Evolutionary conservation across 257 asterid species (phyloP).

Genomic region (Nicotiana attenuata): DNA sequence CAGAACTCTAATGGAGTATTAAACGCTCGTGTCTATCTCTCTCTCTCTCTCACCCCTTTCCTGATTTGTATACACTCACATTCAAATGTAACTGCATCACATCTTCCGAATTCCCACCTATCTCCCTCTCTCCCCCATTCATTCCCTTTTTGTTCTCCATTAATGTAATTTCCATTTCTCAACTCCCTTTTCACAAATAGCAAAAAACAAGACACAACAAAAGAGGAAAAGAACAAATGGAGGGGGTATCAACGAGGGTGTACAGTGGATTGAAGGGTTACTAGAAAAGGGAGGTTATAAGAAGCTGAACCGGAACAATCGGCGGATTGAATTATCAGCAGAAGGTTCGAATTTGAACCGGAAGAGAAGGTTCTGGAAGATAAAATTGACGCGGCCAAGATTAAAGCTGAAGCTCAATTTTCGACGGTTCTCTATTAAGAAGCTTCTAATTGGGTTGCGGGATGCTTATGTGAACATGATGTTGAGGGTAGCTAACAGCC

Average conservation of each 20-base stretch:
- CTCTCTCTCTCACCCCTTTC: too few species aligned
- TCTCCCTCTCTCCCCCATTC: neutral
- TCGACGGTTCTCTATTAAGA: slow-evolving; percentile 25
- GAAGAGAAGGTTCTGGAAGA: slow-evolving; percentile 26
- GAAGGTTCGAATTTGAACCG: slow-evolving; percentile 1
- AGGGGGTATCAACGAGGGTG: slow-evolving; percentile 13
- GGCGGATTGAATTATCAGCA: neutral
- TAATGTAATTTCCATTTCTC: neutral
- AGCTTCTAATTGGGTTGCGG: slow-evolving; percentile 21
- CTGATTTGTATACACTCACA: neutral
- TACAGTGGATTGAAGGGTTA: slow-evolving; percentile 24
- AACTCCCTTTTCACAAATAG: neutral
- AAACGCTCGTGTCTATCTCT: too few species aligned
- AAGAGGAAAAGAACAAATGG: slow-evolving; percentile 8
- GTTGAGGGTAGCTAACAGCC: slow-evolving; percentile 23
- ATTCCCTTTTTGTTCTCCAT: neutral
- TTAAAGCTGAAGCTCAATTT: slow-evolving; percentile 27
- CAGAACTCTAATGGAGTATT: neutral
- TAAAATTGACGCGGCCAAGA: slow-evolving; percentile 13
- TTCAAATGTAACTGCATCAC: neutral
- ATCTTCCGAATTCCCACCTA: slow-evolving; percentile 3
- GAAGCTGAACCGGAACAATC: slow-evolving; percentile 19
- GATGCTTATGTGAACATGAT: slow-evolving; percentile 38
- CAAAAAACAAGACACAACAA: too few species aligned
- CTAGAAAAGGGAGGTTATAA: slow-evolving; percentile 30